Base-by-base conservation (phyloP, 495 filamentous ascomycete genomes). In the Wilcoxina mikolae region DNA sequence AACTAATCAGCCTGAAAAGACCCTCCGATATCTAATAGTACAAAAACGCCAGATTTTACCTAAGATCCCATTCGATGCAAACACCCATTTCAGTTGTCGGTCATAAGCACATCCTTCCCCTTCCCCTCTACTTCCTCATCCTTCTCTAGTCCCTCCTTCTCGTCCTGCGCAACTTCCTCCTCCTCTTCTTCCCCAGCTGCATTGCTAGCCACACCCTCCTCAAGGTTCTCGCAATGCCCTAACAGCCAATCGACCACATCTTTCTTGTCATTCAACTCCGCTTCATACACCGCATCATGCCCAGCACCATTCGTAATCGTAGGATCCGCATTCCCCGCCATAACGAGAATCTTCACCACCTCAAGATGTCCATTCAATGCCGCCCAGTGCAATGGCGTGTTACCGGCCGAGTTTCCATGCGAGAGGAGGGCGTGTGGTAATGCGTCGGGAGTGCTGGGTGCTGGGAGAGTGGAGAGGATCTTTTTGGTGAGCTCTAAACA, bases 371-470 rank as follows among this genome's bases (percentile, higher is more conserved):
- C 89, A 57, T 91, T 90, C 54, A 94, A 71, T 0, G 87, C 81
- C 0, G 89, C 90, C 86, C 87, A 95, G 71, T 95, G 89, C 51
- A 96, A 69, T 0, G 87, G 74, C 10, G 90, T 95, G 70, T 95
- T 95, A 25, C 87, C 89, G 24, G 81, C 78, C 54, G 76, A 66
- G 58, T 96, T 95, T 20, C 64, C 75, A 69, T 67, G 75, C 54
- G 69, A 91, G 82, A 94, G 55, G 29, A 82, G 74, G 0, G 70
- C 58, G 24, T 63, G 60, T 52, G 59, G 29, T 67, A 65, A 44
- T 69, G 70, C 54, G 59, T 58, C 35, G 41, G 55, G 31, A 41
- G 59, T 54, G 53, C 52, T 45, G 61, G 56, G 50, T 18, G 54
- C 33, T 54, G 68, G 60, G 44, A 76, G 62, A 52, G 68, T 61